Evolutionary conservation across 441 rosid species (phyloP).

Genomic region (Arabidopsis hybrid): DNA sequence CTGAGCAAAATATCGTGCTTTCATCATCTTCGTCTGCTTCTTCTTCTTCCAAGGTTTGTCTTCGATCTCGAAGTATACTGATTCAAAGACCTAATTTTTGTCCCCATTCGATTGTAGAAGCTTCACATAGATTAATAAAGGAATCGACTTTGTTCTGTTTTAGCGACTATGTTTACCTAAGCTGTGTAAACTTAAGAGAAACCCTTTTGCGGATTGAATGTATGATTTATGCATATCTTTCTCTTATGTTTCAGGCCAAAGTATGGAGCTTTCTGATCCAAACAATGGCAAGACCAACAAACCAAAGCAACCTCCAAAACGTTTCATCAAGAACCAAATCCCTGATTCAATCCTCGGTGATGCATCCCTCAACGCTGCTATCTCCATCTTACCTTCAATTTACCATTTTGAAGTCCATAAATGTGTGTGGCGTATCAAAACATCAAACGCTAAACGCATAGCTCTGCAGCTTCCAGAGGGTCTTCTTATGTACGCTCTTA

Average conservation of each 20-base stretch:
- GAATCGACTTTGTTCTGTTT: neutral
- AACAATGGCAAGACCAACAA: slow-evolving; percentile 15
- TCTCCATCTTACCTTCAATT: slow-evolving; percentile 74
- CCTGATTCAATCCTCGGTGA: slow-evolving; percentile 84
- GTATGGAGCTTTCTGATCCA: slow-evolving; percentile 38
- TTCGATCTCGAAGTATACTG: neutral
- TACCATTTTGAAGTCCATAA: slow-evolving; percentile 92
- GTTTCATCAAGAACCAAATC: slow-evolving; percentile 82
- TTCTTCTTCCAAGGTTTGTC: neutral
- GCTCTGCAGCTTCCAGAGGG: slow-evolving; percentile 96
- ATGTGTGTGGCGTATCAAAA: slow-evolving; percentile 78
- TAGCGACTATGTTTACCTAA: neutral
- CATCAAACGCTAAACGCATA: slow-evolving; percentile 64
- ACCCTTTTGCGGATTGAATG: neutral
- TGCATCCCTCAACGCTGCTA: slow-evolving; percentile 80
- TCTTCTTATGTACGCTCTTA: slow-evolving; percentile 83
- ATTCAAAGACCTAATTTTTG: neutral
- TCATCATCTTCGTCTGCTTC: neutral
- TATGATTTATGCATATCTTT: neutral
- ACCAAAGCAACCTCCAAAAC: slow-evolving; percentile 69
- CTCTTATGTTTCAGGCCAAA: slow-evolving; percentile 3
- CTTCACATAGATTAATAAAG: neutral
- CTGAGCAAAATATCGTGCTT: neutral
- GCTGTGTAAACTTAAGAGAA: neutral
- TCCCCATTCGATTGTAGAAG: neutral